A percentile compares a stretch with the other conserved stretches of the same genome.
These are phyloP conservation scores for Verticillium isaacii DNA, from an alignment of 2,329 filamentous ascomycete species.

Conservation along the genomic window DNA sequence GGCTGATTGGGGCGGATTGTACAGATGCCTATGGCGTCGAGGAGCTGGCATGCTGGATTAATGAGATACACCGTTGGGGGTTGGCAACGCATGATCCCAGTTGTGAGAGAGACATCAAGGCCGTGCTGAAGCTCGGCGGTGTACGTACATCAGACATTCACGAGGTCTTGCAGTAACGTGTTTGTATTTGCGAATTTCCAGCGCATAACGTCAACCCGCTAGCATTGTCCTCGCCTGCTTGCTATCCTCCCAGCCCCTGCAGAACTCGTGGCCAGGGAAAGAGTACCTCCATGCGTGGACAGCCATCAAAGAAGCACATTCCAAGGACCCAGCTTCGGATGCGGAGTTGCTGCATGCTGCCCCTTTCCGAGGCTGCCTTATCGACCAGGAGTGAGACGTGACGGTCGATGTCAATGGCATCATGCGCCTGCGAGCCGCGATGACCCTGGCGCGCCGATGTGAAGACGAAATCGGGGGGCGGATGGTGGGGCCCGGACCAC, in stretches of 20 bases:
- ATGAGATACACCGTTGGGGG: too few relatives aligned
- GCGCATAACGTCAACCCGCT: too few relatives aligned
- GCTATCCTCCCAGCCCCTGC: neutral
- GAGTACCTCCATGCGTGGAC: conserved; percentile 8
- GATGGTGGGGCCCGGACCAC: neutral
- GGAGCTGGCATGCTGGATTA: too few relatives aligned
- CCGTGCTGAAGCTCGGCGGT: too few relatives aligned
- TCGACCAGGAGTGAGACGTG: conserved; percentile 17
- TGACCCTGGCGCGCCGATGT: conserved; percentile 14
- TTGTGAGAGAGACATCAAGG: too few relatives aligned
- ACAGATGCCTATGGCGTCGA: too few relatives aligned
- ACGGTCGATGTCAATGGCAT: conserved; percentile 7
- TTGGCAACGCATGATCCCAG: too few relatives aligned
- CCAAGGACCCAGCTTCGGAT: conserved; percentile 16
- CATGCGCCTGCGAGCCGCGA: conserved; percentile 8
- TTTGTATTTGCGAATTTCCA: too few relatives aligned
- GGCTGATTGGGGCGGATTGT: too few relatives aligned
- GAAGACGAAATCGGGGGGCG: conserved; percentile 10
- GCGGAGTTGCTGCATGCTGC: conserved; percentile 10
- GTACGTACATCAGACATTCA: too few relatives aligned
- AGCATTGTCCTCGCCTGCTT: too few relatives aligned
- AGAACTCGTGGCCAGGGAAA: conserved; percentile 18
- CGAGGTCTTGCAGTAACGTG: too few relatives aligned
- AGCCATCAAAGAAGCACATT: conserved; percentile 16
- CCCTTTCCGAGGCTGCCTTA: neutral